These are phyloP conservation scores for Lipomyces chichibuensis DNA, from an alignment of 805 yeast genomes.

Conservation along the genomic window DNA sequence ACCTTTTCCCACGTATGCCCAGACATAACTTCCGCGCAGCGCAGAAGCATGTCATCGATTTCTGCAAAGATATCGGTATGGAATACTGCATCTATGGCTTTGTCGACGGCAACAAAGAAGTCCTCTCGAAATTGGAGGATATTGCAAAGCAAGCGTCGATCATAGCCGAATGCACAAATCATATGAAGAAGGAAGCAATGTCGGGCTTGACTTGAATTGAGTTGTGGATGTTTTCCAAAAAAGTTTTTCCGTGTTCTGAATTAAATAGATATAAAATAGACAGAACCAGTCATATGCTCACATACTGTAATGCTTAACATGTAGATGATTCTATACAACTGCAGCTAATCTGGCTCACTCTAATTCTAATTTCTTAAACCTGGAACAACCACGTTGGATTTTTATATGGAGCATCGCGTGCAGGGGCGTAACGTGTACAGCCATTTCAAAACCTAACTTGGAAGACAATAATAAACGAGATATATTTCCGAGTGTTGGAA, in stretches of 20 bases:
- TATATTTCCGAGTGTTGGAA: too few relatives aligned
- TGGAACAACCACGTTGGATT: too few relatives aligned
- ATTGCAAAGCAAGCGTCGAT: constrained; percentile 79
- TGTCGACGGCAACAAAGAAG: constrained; percentile 72
- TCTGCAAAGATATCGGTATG: constrained; percentile 76
- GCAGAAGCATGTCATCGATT: constrained; percentile 71
- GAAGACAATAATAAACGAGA: too few relatives aligned
- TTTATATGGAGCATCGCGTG: too few relatives aligned
- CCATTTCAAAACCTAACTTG: too few relatives aligned
- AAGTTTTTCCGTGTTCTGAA: not conserved
- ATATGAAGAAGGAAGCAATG: constrained; percentile 57
- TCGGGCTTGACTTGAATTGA: not conserved
- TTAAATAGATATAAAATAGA: not conserved
- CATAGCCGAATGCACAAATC: constrained; percentile 69
- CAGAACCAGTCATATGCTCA: too few relatives aligned
- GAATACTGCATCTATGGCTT: constrained; percentile 85
- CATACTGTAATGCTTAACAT: too few relatives aligned
- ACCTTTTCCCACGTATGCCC: constrained; percentile 85
- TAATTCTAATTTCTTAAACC: too few relatives aligned
- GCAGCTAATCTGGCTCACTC: too few relatives aligned
- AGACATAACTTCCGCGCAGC: constrained; percentile 80
- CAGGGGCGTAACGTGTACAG: too few relatives aligned
- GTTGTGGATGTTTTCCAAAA: not conserved
- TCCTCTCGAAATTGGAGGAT: constrained; percentile 68
- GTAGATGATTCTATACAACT: too few relatives aligned